Conservation (phyloP, 2,329 filamentous ascomycete species). For the Colletotrichum nymphaeae region DNA sequence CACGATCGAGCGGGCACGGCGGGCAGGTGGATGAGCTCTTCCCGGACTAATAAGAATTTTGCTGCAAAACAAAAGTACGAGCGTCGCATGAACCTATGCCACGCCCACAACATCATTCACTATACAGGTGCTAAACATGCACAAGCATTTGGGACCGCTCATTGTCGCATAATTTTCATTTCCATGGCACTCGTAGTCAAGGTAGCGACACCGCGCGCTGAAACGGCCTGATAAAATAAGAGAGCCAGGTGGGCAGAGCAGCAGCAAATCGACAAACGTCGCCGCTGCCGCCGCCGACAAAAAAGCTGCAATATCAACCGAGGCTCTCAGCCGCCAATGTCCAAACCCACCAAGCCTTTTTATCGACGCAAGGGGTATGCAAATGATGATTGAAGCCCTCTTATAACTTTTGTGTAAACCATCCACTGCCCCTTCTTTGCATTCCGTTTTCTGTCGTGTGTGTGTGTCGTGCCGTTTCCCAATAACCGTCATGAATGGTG, state of each 20-base stretch:
- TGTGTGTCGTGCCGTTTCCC: slow-evolving; percentile 9
- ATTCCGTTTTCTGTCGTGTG: not conserved
- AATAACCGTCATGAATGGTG: not conserved
- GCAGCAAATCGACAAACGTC: slow-evolving; percentile 5
- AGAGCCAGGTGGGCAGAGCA: slow-evolving; percentile 2
- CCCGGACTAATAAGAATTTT: not conserved
- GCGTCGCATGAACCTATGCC: not conserved
- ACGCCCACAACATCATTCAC: not conserved
- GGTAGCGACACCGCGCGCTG: slow-evolving; percentile 13
- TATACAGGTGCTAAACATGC: not conserved
- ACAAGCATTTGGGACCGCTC: not conserved
- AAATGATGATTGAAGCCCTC: not conserved
- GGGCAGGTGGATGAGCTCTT: slow-evolving; percentile 7
- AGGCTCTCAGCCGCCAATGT: slow-evolving; percentile 14
- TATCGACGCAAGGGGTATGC: slow-evolving; percentile 8
- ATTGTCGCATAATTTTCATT: slow-evolving; percentile 28
- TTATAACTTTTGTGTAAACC: slow-evolving; percentile 32
- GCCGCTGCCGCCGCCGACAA: not conserved
- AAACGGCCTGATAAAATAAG: slow-evolving; percentile 2
- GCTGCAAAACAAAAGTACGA: not conserved
- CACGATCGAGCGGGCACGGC: not conserved
- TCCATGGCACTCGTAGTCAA: slow-evolving; percentile 27
- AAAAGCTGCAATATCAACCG: slow-evolving; percentile 18
- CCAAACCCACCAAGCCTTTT: slow-evolving; percentile 18
- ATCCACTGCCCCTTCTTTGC: not conserved